Conservation (phyloP, 2,329 filamentous ascomycete species). For the Didymella pomorum region DNA sequence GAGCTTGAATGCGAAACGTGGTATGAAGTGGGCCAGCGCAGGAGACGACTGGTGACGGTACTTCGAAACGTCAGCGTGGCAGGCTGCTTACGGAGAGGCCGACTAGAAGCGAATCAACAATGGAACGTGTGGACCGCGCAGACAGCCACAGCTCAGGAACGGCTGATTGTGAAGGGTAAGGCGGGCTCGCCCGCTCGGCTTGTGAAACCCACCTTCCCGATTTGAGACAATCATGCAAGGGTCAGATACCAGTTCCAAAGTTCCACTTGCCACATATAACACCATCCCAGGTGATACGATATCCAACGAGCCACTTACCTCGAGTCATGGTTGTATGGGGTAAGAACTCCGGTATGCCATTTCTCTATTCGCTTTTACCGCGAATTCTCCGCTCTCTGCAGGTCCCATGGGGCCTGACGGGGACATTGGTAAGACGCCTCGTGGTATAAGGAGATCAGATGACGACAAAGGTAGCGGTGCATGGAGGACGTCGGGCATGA, state of each 20-base stretch:
- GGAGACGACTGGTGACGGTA: constrained; percentile 2
- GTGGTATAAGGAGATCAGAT: neutral
- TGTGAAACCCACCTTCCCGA: constrained; percentile 23
- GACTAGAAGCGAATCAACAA: constrained; percentile 15
- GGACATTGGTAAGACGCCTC: neutral
- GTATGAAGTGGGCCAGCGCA: constrained; percentile 8
- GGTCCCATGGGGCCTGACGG: neutral
- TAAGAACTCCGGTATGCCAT: neutral
- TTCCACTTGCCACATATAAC: constrained; percentile 14
- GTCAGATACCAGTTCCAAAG: neutral
- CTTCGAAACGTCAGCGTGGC: constrained; percentile 11
- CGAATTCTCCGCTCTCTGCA: constrained; percentile 3
- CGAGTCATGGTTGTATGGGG: neutral
- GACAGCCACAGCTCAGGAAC: constrained; percentile 13
- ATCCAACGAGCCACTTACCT: neutral
- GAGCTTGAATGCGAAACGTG: constrained; percentile 8
- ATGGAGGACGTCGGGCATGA: neutral
- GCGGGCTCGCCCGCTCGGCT: constrained; percentile 13
- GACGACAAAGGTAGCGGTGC: neutral
- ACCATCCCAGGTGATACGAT: neutral
- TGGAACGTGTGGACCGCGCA: constrained; percentile 12
- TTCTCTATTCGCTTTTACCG: constrained; percentile 4
- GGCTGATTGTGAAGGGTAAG: constrained; percentile 10
- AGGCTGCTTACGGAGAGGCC: constrained; percentile 1
- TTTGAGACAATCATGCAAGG: constrained; percentile 13